A percentile compares a stretch with the other conserved stretches of the same genome.
Evolutionary conservation across 495 filamentous ascomycete genomes (phyloP).

Genomic region (Annulohypoxylon stygium): DNA sequence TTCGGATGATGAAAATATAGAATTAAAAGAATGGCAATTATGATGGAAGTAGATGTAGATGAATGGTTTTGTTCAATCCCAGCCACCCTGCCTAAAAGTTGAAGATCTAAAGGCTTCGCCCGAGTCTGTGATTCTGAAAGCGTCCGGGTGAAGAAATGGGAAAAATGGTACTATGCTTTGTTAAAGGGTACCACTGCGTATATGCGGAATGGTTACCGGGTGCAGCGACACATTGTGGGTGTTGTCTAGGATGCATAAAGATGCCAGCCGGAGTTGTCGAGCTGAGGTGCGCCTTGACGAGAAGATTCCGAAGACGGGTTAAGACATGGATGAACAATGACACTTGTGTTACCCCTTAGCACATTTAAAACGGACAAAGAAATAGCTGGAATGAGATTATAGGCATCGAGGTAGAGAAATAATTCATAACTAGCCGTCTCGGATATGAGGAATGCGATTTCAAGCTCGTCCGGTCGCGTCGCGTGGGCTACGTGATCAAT

Average conservation of each 20-base stretch:
- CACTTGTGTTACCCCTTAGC: slow-evolving; percentile 21
- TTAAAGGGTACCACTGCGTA: slow-evolving; percentile 29
- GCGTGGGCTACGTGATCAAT: slow-evolving; percentile 19
- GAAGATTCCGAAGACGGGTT: slow-evolving; percentile 44
- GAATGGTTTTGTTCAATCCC: slow-evolving; percentile 37
- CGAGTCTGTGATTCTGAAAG: slow-evolving; percentile 37
- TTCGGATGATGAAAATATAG: slow-evolving; percentile 22
- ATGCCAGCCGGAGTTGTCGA: slow-evolving; percentile 41
- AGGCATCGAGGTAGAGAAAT: slow-evolving; percentile 6
- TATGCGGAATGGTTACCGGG: slow-evolving; percentile 34
- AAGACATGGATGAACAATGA: slow-evolving; percentile 37
- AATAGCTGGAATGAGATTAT: slow-evolving; percentile 36
- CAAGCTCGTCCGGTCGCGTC: slow-evolving; percentile 36
- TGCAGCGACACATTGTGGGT: slow-evolving; percentile 42
- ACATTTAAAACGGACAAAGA: slow-evolving; percentile 31
- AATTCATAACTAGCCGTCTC: slow-evolving; percentile 14
- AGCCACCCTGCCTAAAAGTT: slow-evolving; percentile 32
- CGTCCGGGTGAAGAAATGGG: slow-evolving; percentile 9
- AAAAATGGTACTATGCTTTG: slow-evolving; percentile 38
- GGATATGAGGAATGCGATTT: slow-evolving; percentile 16
- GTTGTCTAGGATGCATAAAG: slow-evolving; percentile 37
- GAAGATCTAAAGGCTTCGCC: background rate
- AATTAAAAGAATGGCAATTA: slow-evolving; percentile 17
- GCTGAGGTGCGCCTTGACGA: slow-evolving; percentile 18
- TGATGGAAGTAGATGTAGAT: slow-evolving; percentile 40